Evolutionary conservation across 192 early-diverging fungal species (phyloP), one percentile per base, ranked within the genome.

Genomic region (Podila minutissima): DNA sequence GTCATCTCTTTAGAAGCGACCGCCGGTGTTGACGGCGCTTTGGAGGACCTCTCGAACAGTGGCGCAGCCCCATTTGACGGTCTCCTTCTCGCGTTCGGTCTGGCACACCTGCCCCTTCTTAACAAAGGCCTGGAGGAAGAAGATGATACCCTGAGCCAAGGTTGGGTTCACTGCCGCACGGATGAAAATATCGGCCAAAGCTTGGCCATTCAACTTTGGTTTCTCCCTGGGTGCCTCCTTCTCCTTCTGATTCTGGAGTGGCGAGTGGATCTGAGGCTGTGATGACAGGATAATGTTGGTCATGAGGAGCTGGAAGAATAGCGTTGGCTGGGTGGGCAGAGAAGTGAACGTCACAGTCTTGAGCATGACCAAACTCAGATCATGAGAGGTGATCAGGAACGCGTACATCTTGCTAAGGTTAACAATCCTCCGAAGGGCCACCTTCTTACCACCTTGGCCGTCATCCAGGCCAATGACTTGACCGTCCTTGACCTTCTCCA

Each of bases 321-420:
- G 66, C 2, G 86, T 85, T 20, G 86, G 89, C 49, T 91, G 86
- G 19, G 77, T 64, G 26, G 85, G 83, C 12, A 94, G 78, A n/a
- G 88, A 88, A 19, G 93, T 90, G 83, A 95, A 94, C 53, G 91
- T 92, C 33, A 95, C 86, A 13, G 88, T 91, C 85, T 93, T 93
- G 26, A 96, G 82, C 29, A 97, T 88, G 37, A 90, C 87, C 67
- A 97, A 75, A n/a, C 93, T 88, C 24, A 97, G 85, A 15, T 86
- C 88, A 28, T 91, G 87, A 26, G 87, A 87, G 17, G 87, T 86
- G 59, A 97, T 78, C 15, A 98, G 85, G 79, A 91, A 90, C n/a
- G 89, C 92, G 75, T 95, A 96, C 77, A 97, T 86, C 82, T 94
- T 97, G 64, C 93, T 95, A 50, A 93, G 37, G 75, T 97, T 95